Percentiles rank a stretch among this genome's conserved stretches.
These are phyloP conservation scores for Gleditsia sinensis DNA, from an alignment of 306 rosid species.

Conservation along the genomic window DNA sequence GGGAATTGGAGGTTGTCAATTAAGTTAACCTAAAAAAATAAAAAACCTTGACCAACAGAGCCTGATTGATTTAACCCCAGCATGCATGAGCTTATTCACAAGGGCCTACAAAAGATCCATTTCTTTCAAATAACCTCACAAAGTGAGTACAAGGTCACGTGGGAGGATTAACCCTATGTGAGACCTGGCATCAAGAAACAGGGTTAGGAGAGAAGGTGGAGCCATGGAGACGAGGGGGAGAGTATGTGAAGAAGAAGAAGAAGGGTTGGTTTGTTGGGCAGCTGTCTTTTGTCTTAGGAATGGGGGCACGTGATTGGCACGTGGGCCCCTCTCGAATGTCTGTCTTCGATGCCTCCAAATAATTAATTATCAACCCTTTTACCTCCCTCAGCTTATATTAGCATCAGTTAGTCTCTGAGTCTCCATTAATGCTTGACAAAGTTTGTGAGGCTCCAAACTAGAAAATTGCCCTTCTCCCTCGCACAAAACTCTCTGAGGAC, in stretches of 20 bases:
- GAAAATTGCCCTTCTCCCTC: background rate
- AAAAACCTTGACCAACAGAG: slow-evolving; percentile 17
- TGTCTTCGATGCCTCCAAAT: slow-evolving; percentile 64
- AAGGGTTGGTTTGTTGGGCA: slow-evolving; percentile 48
- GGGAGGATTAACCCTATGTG: slow-evolving; percentile 14
- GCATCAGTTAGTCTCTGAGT: background rate
- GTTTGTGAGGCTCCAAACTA: no score
- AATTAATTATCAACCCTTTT: slow-evolving; percentile 17
- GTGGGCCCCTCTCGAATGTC: slow-evolving; percentile 71
- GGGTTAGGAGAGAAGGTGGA: slow-evolving; percentile 26
- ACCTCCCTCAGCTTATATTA: background rate
- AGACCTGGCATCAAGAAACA: slow-evolving; percentile 18
- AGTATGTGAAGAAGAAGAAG: slow-evolving; percentile 7
- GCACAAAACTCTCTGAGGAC: background rate
- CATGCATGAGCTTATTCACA: slow-evolving; percentile 1
- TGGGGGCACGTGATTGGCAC: slow-evolving; percentile 64
- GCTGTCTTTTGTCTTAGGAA: slow-evolving; percentile 46
- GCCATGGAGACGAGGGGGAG: slow-evolving; percentile 24
- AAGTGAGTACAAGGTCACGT: slow-evolving; percentile 52
- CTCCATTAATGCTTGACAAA: slow-evolving; percentile 38
- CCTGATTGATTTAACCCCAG: slow-evolving; percentile 26
- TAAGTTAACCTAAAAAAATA: slow-evolving; percentile 4
- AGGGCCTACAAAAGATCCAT: slow-evolving; percentile 38
- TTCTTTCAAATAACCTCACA: slow-evolving; percentile 20
- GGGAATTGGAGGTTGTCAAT: slow-evolving; percentile 33